A percentile compares a stretch with the other conserved stretches of the same genome.
Evolutionary conservation across 2,329 filamentous ascomycete genomes (phyloP).

Genomic region (Nothophoma quercina): DNA sequence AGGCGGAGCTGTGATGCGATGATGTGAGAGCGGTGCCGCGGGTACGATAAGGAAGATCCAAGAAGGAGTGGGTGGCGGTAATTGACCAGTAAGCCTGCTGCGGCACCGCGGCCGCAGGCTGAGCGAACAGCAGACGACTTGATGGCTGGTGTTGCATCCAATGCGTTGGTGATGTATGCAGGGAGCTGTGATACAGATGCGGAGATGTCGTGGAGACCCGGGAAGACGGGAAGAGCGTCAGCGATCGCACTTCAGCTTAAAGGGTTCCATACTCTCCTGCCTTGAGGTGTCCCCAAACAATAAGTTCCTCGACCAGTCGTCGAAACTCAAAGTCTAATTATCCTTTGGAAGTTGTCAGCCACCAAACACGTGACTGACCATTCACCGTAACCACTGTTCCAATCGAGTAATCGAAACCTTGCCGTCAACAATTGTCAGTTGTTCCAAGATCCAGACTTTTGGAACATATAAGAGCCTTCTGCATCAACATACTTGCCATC

Average conservation of each 20-base stretch:
- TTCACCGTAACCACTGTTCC: not conserved
- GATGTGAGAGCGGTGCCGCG: conserved; percentile 3
- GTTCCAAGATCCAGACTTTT: not conserved
- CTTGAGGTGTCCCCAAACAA: not conserved
- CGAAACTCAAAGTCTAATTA: not conserved
- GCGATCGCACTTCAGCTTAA: conserved; percentile 2
- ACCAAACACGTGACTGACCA: not conserved
- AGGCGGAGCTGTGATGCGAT: not conserved
- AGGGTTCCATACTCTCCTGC: not conserved
- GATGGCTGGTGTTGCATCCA: not conserved
- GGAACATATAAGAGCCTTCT: too few species aligned
- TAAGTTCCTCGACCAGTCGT: too few species aligned
- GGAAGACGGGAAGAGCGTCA: not conserved
- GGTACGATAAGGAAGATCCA: not conserved
- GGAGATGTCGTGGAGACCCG: conserved; percentile 8
- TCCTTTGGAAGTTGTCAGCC: too few species aligned
- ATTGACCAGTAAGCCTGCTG: not conserved
- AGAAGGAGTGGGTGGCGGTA: not conserved
- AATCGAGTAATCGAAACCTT: not conserved
- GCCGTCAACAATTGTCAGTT: not conserved
- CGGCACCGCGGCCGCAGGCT: not conserved
- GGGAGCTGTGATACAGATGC: conserved; percentile 1
- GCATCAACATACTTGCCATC: not conserved
- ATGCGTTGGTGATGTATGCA: not conserved
- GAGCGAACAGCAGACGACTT: not conserved